Evolutionary conservation across 108 stramenopile species (phyloP), one percentile per base, ranked within the genome.

Genomic region (Stephanodiscus minutulus): DNA sequence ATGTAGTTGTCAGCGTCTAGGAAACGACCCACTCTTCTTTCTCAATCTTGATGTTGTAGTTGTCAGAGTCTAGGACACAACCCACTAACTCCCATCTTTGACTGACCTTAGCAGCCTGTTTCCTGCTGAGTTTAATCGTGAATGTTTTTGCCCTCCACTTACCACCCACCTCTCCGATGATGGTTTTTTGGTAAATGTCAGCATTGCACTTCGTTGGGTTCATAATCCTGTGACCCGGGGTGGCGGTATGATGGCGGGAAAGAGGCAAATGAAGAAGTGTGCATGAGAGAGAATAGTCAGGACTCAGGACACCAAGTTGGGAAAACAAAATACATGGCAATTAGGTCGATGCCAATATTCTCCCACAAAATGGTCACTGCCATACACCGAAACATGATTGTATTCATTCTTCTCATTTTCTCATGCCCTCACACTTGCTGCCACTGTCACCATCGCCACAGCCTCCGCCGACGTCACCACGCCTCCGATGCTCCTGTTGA

Each of bases 81-180:
- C 67, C 57, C 55, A 25, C 15, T 13, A 68, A 15, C 6, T 28
- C 57, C 28, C 25, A 58, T 27, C n/a, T 68, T 68, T 55, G 41
- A 22, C 6, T 5, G 22, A 68, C 54, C 55, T 27, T 25, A 7
- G 55, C 67, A 4, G 35, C 56, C 37, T 47, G 55, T n/a, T 15
- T 47, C 25, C 67, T 55, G 36, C 58, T 13, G 25, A 68, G 48
- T 22, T 9, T 29, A 27, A 68, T 68, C 55, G 9, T 57, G 67
- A 68, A 68, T 7, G 54, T 8, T 21, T 68, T 68, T 18, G 67
- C 67, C 25, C 67, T 55, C 67, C 67, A 68, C 33, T 68, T 68
- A 3, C 67, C 67, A 31, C 56, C 36, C 9, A 39, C 46, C 67
- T 55, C 41, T 12, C 67, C 67, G 13, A 68, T 58, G 21, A 58